Conservation (phyloP, 2,329 filamentous ascomycete species). For the Diatrype stigma region DNA sequence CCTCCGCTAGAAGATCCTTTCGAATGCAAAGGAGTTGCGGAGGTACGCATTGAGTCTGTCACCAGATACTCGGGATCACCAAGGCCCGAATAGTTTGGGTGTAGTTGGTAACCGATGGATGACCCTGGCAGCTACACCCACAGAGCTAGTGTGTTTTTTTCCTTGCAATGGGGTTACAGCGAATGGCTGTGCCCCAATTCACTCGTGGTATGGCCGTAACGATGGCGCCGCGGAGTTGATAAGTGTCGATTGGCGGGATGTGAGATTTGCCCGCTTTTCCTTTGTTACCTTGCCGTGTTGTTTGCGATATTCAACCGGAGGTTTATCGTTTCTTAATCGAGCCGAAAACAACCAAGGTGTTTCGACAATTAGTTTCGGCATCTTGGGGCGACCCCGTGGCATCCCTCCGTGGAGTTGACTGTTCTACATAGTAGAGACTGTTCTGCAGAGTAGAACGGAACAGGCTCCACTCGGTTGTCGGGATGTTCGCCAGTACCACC, state of each 20-base stretch:
- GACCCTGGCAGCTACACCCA: constrained; percentile 4
- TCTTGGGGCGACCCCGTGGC: constrained; percentile 9
- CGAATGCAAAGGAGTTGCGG: background rate
- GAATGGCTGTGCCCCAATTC: constrained; percentile 2
- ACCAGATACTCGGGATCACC: constrained; percentile 3
- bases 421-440: no score
- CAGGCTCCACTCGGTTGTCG: background rate
- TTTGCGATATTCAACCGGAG: background rate
- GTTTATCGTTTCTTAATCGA: constrained; percentile 18
- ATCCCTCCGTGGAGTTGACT: no score
- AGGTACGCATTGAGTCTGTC: constrained; percentile 1
- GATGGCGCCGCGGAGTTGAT: constrained; percentile 4
- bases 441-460: no score
- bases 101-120: constrained; percentile 4
- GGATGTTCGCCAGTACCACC: constrained; percentile 20
- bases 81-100: constrained; percentile 3
- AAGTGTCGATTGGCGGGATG: background rate
- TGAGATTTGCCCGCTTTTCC: constrained; percentile 9
- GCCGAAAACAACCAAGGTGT: constrained; percentile 19
- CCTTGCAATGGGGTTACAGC: constrained; percentile 3
- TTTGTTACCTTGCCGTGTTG: constrained; percentile 5
- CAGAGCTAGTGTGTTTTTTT: constrained; percentile 1
- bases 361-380: constrained; percentile 13
- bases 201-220: constrained; percentile 3
- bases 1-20: constrained; percentile 1